A percentile compares a stretch with the other conserved stretches of the same genome.
These are phyloP conservation scores for Populus tomentosa DNA, from an alignment of 441 rosid species.

Conservation along the genomic window DNA sequence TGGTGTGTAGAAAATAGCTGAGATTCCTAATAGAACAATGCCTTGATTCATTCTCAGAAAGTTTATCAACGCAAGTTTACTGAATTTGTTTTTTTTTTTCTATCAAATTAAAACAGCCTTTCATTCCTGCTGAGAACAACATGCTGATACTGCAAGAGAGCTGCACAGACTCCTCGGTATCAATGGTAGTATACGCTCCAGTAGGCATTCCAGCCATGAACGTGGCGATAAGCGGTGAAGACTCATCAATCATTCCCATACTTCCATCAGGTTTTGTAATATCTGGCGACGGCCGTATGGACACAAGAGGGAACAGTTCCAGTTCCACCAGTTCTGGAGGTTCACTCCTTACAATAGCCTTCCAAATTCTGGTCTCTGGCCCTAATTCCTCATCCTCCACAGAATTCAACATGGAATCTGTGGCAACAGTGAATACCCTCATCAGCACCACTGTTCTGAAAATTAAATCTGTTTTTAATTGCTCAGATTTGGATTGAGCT, in stretches of 20 bases:
- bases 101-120: conserved; percentile 23
- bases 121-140: conserved; percentile 16
- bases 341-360: conserved; percentile 48
- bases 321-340: conserved; percentile 27
- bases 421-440: conserved; percentile 46
- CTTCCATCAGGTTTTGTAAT: conserved; percentile 75
- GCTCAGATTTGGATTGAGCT: conserved; percentile 28
- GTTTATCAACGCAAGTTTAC: neutral
- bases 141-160: conserved; percentile 59
- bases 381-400: conserved; percentile 6
- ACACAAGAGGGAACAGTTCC: neutral
- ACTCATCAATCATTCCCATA: conserved; percentile 34
- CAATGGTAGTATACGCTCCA: conserved; percentile 56
- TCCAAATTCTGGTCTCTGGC: conserved; percentile 44
- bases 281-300: conserved; percentile 40
- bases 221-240: conserved; percentile 30
- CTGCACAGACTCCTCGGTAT: conserved; percentile 41
- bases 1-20: neutral
- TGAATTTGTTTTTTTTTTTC: neutral
- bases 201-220: conserved; percentile 33
- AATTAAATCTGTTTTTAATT: conserved; percentile 40
- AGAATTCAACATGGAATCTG: conserved; percentile 37
- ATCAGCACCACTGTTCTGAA: conserved; percentile 49
- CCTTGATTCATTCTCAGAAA: neutral
- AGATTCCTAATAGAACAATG: neutral